Percentiles rank a stretch among this genome's conserved stretches.
phyloP scores from a whole-genome alignment of 169 alveolate species.

The Eimeria sp. region DNA sequence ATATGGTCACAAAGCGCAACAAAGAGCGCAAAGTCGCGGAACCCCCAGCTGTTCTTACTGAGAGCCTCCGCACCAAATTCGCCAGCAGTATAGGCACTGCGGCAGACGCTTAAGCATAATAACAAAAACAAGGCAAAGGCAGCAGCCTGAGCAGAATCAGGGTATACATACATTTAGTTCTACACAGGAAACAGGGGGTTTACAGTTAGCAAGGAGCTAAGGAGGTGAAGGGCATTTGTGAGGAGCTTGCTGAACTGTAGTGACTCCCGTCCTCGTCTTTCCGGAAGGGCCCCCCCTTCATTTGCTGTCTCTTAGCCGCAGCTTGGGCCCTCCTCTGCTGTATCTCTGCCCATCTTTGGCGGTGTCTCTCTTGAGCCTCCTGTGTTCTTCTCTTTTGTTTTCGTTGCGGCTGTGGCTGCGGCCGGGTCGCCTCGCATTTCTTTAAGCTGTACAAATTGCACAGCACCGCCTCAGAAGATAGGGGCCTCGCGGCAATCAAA shows the following conservation, averaged over 20 bases:
- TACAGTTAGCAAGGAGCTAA: slow-evolving; percentile 4
- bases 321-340: slow-evolving; percentile 67
- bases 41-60: neutral
- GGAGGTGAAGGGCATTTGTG: slow-evolving; percentile 2
- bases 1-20: neutral
- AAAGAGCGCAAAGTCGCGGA: neutral
- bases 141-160: neutral
- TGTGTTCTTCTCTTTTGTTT: slow-evolving; percentile 53
- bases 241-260: neutral
- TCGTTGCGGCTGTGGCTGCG: slow-evolving; percentile 48
- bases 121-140: neutral
- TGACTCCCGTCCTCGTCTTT: slow-evolving; percentile 17
- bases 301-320: slow-evolving; percentile 16
- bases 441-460: slow-evolving; percentile 53
- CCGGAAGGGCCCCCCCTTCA: neutral
- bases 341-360: slow-evolving; percentile 61
- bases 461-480: slow-evolving; percentile 42
- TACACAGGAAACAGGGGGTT: neutral
- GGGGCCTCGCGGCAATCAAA: slow-evolving; percentile 68
- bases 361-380: slow-evolving; percentile 59
- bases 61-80: neutral
- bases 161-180: neutral
- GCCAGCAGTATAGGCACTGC: neutral
- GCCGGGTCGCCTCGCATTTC: slow-evolving; percentile 58
- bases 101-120: neutral